phyloP scores from a whole-genome alignment of 108 stramenopile genomes.

The Conticribra guillardii region DNA sequence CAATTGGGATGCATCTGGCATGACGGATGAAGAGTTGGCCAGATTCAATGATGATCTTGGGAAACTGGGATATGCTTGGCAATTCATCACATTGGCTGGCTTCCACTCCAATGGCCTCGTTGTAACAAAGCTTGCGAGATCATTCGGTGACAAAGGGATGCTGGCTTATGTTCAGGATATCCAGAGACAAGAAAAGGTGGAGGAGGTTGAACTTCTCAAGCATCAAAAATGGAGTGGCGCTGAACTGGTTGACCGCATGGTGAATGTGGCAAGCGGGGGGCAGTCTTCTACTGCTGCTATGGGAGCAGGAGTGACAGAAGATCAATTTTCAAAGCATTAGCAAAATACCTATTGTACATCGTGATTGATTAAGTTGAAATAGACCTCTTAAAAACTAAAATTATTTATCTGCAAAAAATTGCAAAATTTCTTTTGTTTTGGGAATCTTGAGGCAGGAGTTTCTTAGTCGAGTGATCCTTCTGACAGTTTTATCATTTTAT shows the following conservation, averaged over 20 bases:
- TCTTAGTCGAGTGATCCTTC: no score
- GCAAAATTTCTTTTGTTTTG: no score
- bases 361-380: no score
- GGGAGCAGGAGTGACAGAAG: conserved; percentile 91
- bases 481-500: no score
- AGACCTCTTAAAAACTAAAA: no score
- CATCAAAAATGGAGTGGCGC: conserved; percentile 98
- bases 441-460: no score
- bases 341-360: no score
- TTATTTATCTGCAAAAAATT: no score
- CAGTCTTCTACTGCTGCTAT: conserved; percentile 91
- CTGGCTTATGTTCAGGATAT: conserved; percentile 94
- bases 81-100: conserved; percentile 96
- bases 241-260: conserved; percentile 93
- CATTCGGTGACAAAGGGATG: conserved; percentile 89
- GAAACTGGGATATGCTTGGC: conserved; percentile 87
- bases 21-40: conserved; percentile 82
- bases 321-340: conserved; percentile 73
- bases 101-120: conserved; percentile 95
- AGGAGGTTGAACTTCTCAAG: conserved; percentile 88
- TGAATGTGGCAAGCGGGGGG: conserved; percentile 91
- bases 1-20: conserved; percentile 96
- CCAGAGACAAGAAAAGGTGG: conserved; percentile 87
- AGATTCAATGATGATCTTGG: conserved; percentile 92
- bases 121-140: conserved; percentile 83